Conservation (phyloP, 768 basidiomycete species). For the Lyophyllum shimeji region DNA sequence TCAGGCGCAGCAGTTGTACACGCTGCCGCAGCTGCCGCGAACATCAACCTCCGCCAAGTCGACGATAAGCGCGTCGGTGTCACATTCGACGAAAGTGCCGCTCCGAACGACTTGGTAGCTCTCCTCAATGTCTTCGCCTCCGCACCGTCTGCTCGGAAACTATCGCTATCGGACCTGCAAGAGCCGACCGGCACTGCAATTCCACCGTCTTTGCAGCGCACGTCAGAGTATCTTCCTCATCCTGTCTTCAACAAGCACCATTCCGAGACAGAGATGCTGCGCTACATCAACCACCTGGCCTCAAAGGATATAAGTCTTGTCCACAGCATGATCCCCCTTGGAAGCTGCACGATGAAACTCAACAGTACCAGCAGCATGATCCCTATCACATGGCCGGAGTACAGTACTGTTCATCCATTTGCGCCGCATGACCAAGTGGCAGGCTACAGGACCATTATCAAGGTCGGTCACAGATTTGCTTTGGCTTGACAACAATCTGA, state of each 20-base stretch:
- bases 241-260: constrained; percentile 96
- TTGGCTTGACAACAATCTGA: background rate
- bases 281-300: constrained; percentile 92
- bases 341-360: constrained; percentile 97
- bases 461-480: constrained; percentile 37
- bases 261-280: constrained; percentile 98
- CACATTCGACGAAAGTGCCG: constrained; percentile 90
- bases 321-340: constrained; percentile 95
- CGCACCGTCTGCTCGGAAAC: constrained; percentile 50
- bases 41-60: constrained; percentile 84
- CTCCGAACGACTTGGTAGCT: constrained; percentile 68
- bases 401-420: constrained; percentile 89
- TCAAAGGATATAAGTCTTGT: constrained; percentile 93
- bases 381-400: constrained; percentile 93
- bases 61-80: constrained; percentile 79
- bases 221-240: constrained; percentile 75
- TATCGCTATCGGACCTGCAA: constrained; percentile 48
- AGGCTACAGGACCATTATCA: constrained; percentile 83
- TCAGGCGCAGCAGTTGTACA: constrained; percentile 66
- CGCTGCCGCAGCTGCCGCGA: constrained; percentile 54
- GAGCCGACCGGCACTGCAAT: constrained; percentile 46
- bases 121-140: constrained; percentile 82
- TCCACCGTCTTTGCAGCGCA: constrained; percentile 56
- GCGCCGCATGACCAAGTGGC: constrained; percentile 85
- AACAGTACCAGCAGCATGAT: constrained; percentile 99